Conservation (phyloP, 148 eudicot genomes). For the Heliosperma pusillum region DNA sequence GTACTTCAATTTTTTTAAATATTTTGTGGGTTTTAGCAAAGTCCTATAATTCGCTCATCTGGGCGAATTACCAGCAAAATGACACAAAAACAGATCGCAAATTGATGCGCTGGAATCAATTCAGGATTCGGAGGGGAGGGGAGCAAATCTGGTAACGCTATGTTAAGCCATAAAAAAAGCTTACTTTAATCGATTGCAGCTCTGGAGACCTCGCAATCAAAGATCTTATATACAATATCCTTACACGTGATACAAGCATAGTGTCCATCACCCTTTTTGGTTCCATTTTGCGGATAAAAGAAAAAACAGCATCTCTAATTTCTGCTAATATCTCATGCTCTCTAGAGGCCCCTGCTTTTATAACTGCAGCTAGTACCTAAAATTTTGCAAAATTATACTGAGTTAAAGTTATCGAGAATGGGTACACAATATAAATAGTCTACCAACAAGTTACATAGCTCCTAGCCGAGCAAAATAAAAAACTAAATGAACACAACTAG, state of each 20-base stretch:
- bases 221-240: slow-evolving; percentile 90
- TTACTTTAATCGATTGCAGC: slow-evolving; percentile 90
- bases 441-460: neutral
- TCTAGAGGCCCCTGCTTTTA: slow-evolving; percentile 99
- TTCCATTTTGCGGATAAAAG: slow-evolving; percentile 95
- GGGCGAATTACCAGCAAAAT: too few species aligned
- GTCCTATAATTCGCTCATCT: too few species aligned
- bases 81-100: too few species aligned
- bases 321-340: slow-evolving; percentile 99
- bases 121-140: too few species aligned
- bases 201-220: slow-evolving; percentile 95
- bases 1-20: too few species aligned
- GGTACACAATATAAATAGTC: neutral
- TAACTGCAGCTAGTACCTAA: slow-evolving; percentile 97
- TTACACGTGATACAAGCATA: slow-evolving; percentile 97
- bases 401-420: neutral
- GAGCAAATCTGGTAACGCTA: too few species aligned
- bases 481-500: too few species aligned
- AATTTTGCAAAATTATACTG: slow-evolving; percentile 18
- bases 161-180: too few species aligned
- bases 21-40: too few species aligned
- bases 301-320: slow-evolving; percentile 93
- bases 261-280: slow-evolving; percentile 98
- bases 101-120: too few species aligned
- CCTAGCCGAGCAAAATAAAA: neutral